Evolutionary conservation across 495 filamentous ascomycete species (phyloP), one percentile per base, ranked within the genome.

Genomic region (Aspergillus diversus): DNA sequence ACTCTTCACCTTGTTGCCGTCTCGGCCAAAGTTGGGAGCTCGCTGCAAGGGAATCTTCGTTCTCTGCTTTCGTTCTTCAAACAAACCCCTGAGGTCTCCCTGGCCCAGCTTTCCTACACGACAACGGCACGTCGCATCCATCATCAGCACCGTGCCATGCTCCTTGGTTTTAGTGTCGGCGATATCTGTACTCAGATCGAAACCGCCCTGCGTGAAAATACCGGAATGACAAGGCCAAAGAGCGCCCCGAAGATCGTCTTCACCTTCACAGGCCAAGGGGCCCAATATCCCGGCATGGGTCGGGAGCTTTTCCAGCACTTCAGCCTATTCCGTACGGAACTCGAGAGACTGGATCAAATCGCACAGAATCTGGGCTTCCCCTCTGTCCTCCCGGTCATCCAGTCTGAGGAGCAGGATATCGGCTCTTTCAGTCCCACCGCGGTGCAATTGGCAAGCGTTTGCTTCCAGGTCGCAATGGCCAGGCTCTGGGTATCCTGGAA

Each of bases 221-320:
- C 39, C 37, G 13, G 37, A 13, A 39, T 13, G 37, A 7, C 8
- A 4, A 39, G 37, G 8, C 37, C 12, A 32, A 35, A 4, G 27
- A 43, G 12, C 15, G 21, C 63, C 31, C 66, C 73, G 0, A 13
- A 58, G 3, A 75, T 89, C 6, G 83, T 81, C 0, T 90, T 92
- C 65, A 72, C 81, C 35, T 92, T 91, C 66, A 89, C 89, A 13
- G 89, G 89, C 34, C 89, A 92, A 69, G 89, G 89, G 8, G 80
- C 85, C 0, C 82, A 85, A 46, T 89, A 88, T 34, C 51, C 67
- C 17, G 64, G 55, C 3, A 69, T 74, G 55, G 67, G 59, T 16
- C 42, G 60, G 6, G 51, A 76, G 9, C 60, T 82, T 0, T 77
- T 67, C 35, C 62, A 70, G 6, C 47, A 61, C 15, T 66, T 57